Evolutionary conservation across 2,329 filamentous ascomycete genomes (phyloP), one percentile per base, ranked within the genome.

Genomic region (Graphilbum ipis-grandicollis): DNA sequence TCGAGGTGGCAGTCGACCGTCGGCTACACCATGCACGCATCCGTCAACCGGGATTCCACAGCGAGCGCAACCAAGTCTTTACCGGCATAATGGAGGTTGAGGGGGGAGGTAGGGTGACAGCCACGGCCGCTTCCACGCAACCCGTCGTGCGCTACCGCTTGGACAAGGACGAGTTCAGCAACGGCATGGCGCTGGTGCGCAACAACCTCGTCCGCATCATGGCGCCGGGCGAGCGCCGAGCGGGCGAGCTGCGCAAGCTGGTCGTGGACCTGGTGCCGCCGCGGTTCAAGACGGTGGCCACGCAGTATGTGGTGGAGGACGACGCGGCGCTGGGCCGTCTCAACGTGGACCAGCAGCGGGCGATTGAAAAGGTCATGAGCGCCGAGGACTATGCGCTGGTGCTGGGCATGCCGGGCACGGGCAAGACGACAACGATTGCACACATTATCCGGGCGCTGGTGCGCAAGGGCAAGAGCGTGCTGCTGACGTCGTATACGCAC

Each of bases 91-190:
- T 94, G 83, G 81, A 93, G 45, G 76, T 92, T 19, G 37, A 19
- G 28, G 19, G 17, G 13, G 2, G 17, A 5, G 21, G 21, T 10
- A 23, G 6, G 21, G n/a, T n/a, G n/a, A n/a, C n/a, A n/a, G n/a
- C n/a, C n/a, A n/a, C n/a, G n/a, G n/a, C n/a, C n/a, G n/a, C n/a
- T n/a, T n/a, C n/a, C n/a, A n/a, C 65, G 40, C 61, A 65, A 39
- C 54, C 66, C 4, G 70, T 70, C 4, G 59, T 79, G 6, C 65
- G 73, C 34, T 98, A 93, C 49, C 79, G 90, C 19, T 63, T 98
- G 4, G 90, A 98, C 57, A 94, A 94, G 53, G 90, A 98, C 49
- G 90, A 98, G 51, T 98, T 98, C 56, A 93, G 84, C 57, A 96
- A 93, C 49, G 90, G 90, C 39, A 93, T 98, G 83, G 85, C 90